These are phyloP conservation scores for Daldinia concentrica DNA, from an alignment of 495 filamentous ascomycete genomes.

Conservation along the genomic window DNA sequence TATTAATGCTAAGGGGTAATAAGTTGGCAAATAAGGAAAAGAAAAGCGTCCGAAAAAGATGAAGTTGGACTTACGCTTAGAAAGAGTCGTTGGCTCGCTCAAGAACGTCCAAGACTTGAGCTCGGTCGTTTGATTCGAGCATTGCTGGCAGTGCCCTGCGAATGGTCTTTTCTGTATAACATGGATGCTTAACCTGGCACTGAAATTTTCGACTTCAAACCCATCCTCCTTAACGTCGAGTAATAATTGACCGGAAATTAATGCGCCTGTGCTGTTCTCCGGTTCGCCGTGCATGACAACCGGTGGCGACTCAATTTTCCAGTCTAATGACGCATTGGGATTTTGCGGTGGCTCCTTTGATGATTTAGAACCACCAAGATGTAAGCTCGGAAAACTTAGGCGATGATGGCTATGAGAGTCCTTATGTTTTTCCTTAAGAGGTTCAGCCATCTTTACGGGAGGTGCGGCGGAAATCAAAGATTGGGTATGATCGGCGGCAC, in stretches of 20 bases:
- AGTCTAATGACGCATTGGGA: slow-evolving; percentile 67
- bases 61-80: slow-evolving; percentile 58
- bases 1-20: too few species aligned
- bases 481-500: slow-evolving; percentile 42
- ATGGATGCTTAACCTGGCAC: slow-evolving; percentile 72
- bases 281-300: slow-evolving; percentile 82
- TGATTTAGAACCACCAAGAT: slow-evolving; percentile 54
- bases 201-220: slow-evolving; percentile 73
- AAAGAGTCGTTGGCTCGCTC: slow-evolving; percentile 69
- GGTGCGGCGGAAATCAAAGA: slow-evolving; percentile 38
- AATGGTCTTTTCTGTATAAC: slow-evolving; percentile 83
- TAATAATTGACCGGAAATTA: slow-evolving; percentile 86
- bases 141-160: slow-evolving; percentile 76
- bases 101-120: slow-evolving; percentile 83
- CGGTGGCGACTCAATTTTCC: slow-evolving; percentile 90
- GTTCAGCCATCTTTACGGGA: slow-evolving; percentile 45
- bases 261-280: slow-evolving; percentile 79
- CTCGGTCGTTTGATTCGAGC: slow-evolving; percentile 71
- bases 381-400: slow-evolving; percentile 57
- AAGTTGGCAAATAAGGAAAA: too few species aligned
- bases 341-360: slow-evolving; percentile 54
- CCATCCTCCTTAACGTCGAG: slow-evolving; percentile 71
- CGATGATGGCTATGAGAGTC: slow-evolving; percentile 56
- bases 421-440: slow-evolving; percentile 47
- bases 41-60: neutral